Percentiles rank a stretch among this genome's conserved stretches.
These are phyloP conservation scores for Fraxinus anomala DNA, from an alignment of 257 asterid genomes.

Conservation along the genomic window DNA sequence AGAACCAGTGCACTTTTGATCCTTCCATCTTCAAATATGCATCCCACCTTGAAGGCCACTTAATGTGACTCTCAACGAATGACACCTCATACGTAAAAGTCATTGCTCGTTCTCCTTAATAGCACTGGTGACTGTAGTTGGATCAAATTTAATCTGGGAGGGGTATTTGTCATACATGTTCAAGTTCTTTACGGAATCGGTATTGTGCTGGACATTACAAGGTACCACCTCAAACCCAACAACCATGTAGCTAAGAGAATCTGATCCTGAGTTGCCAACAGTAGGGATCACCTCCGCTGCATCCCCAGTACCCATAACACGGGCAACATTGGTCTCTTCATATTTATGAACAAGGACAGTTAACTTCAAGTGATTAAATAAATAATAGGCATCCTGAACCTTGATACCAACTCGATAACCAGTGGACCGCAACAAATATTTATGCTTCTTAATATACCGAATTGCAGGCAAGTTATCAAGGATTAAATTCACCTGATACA, in stretches of 20 bases:
- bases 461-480: conserved; percentile 39
- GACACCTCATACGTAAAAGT: not conserved
- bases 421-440: conserved; percentile 31
- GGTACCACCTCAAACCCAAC: conserved; percentile 39
- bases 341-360: conserved; percentile 32
- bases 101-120: not conserved
- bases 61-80: not conserved
- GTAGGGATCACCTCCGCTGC: conserved; percentile 27
- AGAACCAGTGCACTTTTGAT: not conserved
- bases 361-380: conserved; percentile 33
- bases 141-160: not conserved
- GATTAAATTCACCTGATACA: conserved; percentile 35
- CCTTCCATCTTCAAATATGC: conserved; percentile 1
- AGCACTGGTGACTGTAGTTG: not conserved
- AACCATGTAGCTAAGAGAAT: conserved; percentile 23
- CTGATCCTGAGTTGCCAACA: conserved; percentile 18
- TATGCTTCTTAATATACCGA: conserved; percentile 30
- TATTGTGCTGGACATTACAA: conserved; percentile 28
- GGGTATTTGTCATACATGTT: not conserved
- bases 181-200: not conserved
- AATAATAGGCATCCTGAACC: conserved; percentile 26
- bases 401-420: conserved; percentile 36
- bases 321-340: conserved; percentile 25
- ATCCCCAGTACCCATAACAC: conserved; percentile 32
- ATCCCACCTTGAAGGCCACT: not conserved